Conservation (phyloP, 2,329 filamentous ascomycete genomes). For the Whalleya microplaca region DNA sequence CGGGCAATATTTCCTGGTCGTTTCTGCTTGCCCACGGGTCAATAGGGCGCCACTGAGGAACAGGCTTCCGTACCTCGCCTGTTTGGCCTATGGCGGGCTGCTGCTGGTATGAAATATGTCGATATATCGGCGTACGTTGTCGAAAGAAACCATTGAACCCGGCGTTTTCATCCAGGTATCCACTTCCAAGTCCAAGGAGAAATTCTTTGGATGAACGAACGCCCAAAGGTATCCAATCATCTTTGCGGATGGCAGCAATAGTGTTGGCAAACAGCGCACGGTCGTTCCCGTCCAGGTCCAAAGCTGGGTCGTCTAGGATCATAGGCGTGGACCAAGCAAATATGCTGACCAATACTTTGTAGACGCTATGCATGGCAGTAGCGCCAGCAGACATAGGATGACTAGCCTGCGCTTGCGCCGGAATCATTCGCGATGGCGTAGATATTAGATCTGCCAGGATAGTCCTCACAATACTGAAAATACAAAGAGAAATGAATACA, state of each 20-base stretch:
- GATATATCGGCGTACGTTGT: constrained; percentile 42
- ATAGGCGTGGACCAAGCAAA: constrained; percentile 50
- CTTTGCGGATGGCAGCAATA: constrained; percentile 50
- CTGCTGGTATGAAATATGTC: constrained; percentile 36
- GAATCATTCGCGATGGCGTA: constrained; percentile 33
- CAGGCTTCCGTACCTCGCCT: constrained; percentile 42
- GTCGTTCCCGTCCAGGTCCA: constrained; percentile 50
- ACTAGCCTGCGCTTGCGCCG: constrained; percentile 30
- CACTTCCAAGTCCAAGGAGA: constrained; percentile 51
- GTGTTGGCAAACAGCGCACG: constrained; percentile 47
- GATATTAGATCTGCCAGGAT: constrained; percentile 53
- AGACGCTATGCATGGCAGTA: constrained; percentile 51
- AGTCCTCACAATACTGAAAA: constrained; percentile 60
- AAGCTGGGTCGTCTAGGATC: constrained; percentile 48
- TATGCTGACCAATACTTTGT: constrained; percentile 54
- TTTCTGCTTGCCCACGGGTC: constrained; percentile 43
- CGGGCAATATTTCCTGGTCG: constrained; percentile 31
- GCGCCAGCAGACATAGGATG: constrained; percentile 31
- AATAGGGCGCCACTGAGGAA: constrained; percentile 45
- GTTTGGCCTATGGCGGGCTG: constrained; percentile 38
- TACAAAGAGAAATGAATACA: constrained; percentile 57
- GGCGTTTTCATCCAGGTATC: constrained; percentile 41
- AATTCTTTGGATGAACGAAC: constrained; percentile 55
- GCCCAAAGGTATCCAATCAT: constrained; percentile 50
- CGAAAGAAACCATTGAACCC: constrained; percentile 48